Conservation (phyloP, 805 yeast species). For the Soucietia sequanensis region DNA sequence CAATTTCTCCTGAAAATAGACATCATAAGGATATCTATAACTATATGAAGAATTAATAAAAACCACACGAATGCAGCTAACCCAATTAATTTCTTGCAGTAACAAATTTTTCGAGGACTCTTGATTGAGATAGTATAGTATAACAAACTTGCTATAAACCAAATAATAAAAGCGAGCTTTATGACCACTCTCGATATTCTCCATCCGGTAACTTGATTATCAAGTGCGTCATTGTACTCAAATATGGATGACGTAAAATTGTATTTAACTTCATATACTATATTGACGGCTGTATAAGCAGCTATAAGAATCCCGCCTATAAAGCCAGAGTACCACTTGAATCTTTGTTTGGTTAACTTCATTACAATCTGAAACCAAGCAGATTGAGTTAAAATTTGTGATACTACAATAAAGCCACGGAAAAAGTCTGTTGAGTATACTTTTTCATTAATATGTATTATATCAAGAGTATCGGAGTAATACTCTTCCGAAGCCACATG, state of each 20-base stretch:
- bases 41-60: slow-evolving; percentile 37
- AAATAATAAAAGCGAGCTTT: slow-evolving; percentile 24
- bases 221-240: slow-evolving; percentile 1
- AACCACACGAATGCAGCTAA: slow-evolving; percentile 46
- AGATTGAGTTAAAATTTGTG: slow-evolving; percentile 45
- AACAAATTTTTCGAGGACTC: slow-evolving; percentile 40
- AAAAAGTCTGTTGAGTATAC: slow-evolving; percentile 38
- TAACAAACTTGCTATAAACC: slow-evolving; percentile 34
- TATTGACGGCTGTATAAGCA: slow-evolving; percentile 16
- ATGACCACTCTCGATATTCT: slow-evolving; percentile 27
- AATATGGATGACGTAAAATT: slow-evolving; percentile 4
- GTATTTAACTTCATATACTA: slow-evolving; percentile 10
- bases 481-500: slow-evolving; percentile 50
- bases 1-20: slow-evolving; percentile 27
- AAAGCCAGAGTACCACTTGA: slow-evolving; percentile 24
- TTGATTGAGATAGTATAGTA: slow-evolving; percentile 39
- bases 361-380: slow-evolving; percentile 55
- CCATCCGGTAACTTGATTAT: slow-evolving; percentile 10
- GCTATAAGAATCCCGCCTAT: slow-evolving; percentile 30
- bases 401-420: slow-evolving; percentile 39
- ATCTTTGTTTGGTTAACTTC: slow-evolving; percentile 31
- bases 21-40: slow-evolving; percentile 22
- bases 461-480: slow-evolving; percentile 51
- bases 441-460: slow-evolving; percentile 34
- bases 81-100: slow-evolving; percentile 45